A percentile compares a stretch with the other conserved stretches of the same genome.
phyloP scores from a whole-genome alignment of 2,329 filamentous ascomycete species.

The Talaromyces funiculosus region DNA sequence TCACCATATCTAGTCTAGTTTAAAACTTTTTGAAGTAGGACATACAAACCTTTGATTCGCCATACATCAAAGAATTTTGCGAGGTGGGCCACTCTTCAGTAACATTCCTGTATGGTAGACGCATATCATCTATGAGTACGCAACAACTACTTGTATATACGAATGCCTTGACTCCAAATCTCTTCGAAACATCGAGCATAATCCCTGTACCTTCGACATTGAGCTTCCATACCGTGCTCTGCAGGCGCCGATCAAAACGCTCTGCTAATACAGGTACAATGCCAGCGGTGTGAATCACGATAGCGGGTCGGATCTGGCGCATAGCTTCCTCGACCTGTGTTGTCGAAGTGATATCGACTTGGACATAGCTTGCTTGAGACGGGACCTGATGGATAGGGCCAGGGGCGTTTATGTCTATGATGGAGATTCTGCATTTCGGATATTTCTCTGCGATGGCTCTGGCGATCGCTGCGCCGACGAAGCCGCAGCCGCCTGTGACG shows the following conservation, averaged over 20 bases:
- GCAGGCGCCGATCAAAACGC: conserved; percentile 31
- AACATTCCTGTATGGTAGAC: conserved; percentile 31
- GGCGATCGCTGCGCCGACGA: conserved; percentile 36
- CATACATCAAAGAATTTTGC: conserved; percentile 37
- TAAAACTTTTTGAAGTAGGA: not conserved
- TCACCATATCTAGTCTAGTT: not conserved
- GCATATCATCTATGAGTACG: conserved; percentile 49
- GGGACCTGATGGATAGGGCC: conserved; percentile 25
- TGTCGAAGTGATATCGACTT: conserved; percentile 31
- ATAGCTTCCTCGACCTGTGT: conserved; percentile 31
- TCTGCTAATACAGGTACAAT: conserved; percentile 37
- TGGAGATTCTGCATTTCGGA: conserved; percentile 30
- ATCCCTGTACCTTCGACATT: conserved; percentile 54
- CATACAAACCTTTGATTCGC: conserved; percentile 36
- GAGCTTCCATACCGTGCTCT: conserved; percentile 41
- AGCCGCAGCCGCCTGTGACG: conserved; percentile 36
- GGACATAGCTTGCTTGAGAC: conserved; percentile 21
- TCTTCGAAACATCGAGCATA: conserved; percentile 44
- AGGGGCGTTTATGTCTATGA: conserved; percentile 32
- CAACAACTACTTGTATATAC: conserved; percentile 55
- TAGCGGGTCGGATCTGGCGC: conserved; percentile 37
- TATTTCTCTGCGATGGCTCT: conserved; percentile 34
- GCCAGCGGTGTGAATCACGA: conserved; percentile 52
- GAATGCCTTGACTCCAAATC: conserved; percentile 43
- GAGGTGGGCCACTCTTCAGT: conserved; percentile 37